phyloP scores from a whole-genome alignment of 257 asterid species.

The Thymus quinquecostatus region DNA sequence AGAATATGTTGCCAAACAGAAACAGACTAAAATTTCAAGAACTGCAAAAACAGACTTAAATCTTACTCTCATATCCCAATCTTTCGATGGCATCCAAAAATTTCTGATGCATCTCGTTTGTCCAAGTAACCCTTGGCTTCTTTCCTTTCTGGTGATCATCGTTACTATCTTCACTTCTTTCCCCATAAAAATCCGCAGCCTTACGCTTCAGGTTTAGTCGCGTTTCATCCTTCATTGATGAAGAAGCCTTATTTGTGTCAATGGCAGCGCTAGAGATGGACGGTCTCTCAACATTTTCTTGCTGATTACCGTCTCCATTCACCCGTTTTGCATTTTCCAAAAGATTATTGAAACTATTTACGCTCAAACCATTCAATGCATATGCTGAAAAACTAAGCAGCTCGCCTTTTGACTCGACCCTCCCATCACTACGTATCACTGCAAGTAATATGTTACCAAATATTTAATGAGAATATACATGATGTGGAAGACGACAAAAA shows the following conservation, averaged over 20 bases:
- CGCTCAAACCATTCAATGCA: slow-evolving; percentile 34
- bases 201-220: slow-evolving; percentile 18
- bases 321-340: slow-evolving; percentile 46
- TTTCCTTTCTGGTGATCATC: slow-evolving; percentile 37
- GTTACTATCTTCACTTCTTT: slow-evolving; percentile 30
- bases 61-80: slow-evolving; percentile 58
- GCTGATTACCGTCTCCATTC: slow-evolving; percentile 31
- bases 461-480: background rate
- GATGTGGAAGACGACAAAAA: background rate
- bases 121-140: slow-evolving; percentile 70
- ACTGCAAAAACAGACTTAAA: background rate
- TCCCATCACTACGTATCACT: slow-evolving; percentile 58
- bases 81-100: slow-evolving; percentile 64
- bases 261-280: slow-evolving; percentile 16
- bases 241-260: slow-evolving; percentile 30
- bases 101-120: slow-evolving; percentile 58
- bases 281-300: slow-evolving; percentile 25
- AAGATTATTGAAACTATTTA: slow-evolving; percentile 37
- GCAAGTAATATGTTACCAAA: slow-evolving; percentile 25
- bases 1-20: background rate
- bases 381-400: slow-evolving; percentile 46
- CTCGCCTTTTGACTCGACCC: slow-evolving; percentile 35
- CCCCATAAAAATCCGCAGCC: slow-evolving; percentile 25
- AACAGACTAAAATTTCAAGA: background rate
- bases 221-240: slow-evolving; percentile 20